Evolutionary conservation across 1,284 basidiomycete species (phyloP), one percentile per base, ranked within the genome.

Genomic region (Earliella scabrosa): DNA sequence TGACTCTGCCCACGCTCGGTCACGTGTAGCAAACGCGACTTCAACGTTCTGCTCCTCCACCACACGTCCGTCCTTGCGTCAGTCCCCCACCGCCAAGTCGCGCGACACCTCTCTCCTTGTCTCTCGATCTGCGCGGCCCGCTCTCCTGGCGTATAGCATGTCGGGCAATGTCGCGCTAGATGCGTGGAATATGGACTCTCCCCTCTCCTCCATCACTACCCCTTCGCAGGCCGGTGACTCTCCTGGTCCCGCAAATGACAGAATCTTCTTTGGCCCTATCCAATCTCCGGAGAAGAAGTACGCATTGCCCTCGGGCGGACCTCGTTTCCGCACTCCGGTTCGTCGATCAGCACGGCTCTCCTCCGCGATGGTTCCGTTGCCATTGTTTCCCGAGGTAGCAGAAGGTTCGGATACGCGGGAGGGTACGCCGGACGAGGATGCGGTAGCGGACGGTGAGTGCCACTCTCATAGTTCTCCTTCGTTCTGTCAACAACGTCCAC

Each of bases 251-350:
- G 54, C 58, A 26, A 45, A 62, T 2, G 66, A 68, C 20, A 75
- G 76, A 59, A 71, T 82, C 29, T 78, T 82, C 67, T 82, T 83
- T 67, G 83, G 81, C 16, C 79, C 82, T 38, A 63, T 82, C 21
- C 77, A 74, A 59, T 82, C 85, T 18, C 83, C 83, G 24, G 83
- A 85, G 71, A 82, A 79, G 66, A 75, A 73, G 59, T 76, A 79
- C 60, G 63, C 47, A 40, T 67, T 29, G 56, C 68, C 61, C 61
- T 75, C 52, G 70, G 74, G 61, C 66, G 65, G 60, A 60, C 68
- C 39, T 65, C 63, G 61, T 57, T 66, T 62, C 58, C 63, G 66
- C 70, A 72, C 77, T 35, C 75, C 75, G 29, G 66, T 79, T n/a
- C 78, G 80, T 50, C 79, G 82, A 64, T 87, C 83, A 26, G 73